Evolutionary conservation across 805 yeast species (phyloP).

Genomic region (Teunomyces stri): DNA sequence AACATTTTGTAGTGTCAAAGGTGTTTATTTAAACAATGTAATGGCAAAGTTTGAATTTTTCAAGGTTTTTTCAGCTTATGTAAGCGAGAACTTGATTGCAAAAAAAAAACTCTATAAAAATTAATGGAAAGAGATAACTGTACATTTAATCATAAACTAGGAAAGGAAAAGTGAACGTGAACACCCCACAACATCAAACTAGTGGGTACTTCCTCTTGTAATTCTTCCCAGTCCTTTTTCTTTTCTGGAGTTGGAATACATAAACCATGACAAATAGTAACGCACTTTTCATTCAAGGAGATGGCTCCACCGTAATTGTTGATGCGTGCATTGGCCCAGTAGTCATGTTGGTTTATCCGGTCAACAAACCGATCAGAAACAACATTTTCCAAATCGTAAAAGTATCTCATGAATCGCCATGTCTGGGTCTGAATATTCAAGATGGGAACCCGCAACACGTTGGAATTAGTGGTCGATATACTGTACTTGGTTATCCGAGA

Average conservation of each 20-base stretch:
- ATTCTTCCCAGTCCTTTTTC: slow-evolving; percentile 20
- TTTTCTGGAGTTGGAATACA: slow-evolving; percentile 31
- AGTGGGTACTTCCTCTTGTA: slow-evolving; percentile 17
- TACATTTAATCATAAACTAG: slow-evolving; percentile 23
- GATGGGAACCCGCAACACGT: slow-evolving; percentile 31
- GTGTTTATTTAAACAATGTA: background rate
- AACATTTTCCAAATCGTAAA: slow-evolving; percentile 27
- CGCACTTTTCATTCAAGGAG: slow-evolving; percentile 31
- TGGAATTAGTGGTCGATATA: slow-evolving; percentile 24
- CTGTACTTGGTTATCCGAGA: slow-evolving; percentile 30
- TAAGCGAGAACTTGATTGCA: background rate
- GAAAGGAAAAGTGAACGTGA: slow-evolving; percentile 35
- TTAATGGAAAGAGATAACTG: background rate
- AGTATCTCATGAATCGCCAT: slow-evolving; percentile 38
- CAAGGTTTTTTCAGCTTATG: slow-evolving; percentile 4
- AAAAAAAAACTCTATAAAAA: background rate
- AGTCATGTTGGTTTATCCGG: background rate
- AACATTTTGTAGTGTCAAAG: slow-evolving; percentile 44
- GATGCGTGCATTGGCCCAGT: slow-evolving; percentile 27
- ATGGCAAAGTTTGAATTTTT: slow-evolving; percentile 8
- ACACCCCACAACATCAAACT: slow-evolving; percentile 33
- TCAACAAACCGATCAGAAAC: slow-evolving; percentile 21
- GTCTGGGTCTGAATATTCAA: slow-evolving; percentile 39
- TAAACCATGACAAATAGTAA: slow-evolving; percentile 39
- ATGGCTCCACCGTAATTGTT: slow-evolving; percentile 31